Evolutionary conservation across 176 grass and related monocot genomes (phyloP), one percentile per base, ranked within the genome.

Genomic region (Secale cereale): DNA sequence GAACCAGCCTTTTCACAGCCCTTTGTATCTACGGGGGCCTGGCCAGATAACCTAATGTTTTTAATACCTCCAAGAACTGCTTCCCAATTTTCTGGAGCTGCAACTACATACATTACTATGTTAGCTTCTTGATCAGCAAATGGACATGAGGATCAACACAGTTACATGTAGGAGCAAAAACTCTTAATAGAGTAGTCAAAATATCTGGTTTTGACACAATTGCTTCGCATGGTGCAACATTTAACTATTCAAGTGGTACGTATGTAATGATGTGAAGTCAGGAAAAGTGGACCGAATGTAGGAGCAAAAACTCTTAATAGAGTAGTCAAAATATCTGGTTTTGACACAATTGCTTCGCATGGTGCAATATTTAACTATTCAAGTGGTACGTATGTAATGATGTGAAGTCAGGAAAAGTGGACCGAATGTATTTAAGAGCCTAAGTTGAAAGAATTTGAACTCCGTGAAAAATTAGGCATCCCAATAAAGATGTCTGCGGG

Each of bases 1-100:
- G 72, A 92, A 41, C 97, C 97, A 71, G 93, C 91, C 40, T 94
- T 98, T 90, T 98, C 97, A 86, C 97, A 98, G 54, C 88, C 93
- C 86, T 88, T 98, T 2, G 93, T 92, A 71, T 98, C 97, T 62
- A 96, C 93, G n/a, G 93, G 97, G 54, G 97, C 93, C 80, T 92
- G 52, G 28, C 86, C 91, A 67, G 91, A 92, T 60, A 86, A 83
- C 69, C 96, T 90, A 85, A 98, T 98, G 87, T 83, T 91, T 87
- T 86, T 95, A 78, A 98, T 98, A 48, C 96, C 96, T 83, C 74
- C 82, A 87, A 95, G 90, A 87, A 94, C 14, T 80, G 79, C 65
- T 85, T 91, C 88, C 93, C 97, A 96, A 70, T 95, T 94, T 86
- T 90, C 86, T 75, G 93, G 93, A 68, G 89, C 57, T 25, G 30